These are phyloP conservation scores for Coniochaeta ligniaria DNA, from an alignment of 2,329 filamentous ascomycete genomes.

Conservation along the genomic window DNA sequence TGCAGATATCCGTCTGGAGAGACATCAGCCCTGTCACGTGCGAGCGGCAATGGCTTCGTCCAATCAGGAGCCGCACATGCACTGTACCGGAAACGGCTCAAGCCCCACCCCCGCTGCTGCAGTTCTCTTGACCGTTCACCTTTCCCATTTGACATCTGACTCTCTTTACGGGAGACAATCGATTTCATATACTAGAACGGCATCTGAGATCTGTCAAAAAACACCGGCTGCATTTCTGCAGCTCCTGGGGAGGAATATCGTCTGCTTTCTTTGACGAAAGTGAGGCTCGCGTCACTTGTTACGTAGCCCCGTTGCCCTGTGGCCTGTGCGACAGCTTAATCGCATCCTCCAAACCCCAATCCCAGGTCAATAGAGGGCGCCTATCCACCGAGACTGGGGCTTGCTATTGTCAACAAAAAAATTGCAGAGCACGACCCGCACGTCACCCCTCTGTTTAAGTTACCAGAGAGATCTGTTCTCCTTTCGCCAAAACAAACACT, in stretches of 20 bases:
- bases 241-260: not conserved
- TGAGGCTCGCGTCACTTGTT: not conserved
- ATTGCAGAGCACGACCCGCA: constrained; percentile 15
- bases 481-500: not conserved
- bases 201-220: not conserved
- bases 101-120: not conserved
- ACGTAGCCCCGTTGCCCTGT: not conserved
- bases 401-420: constrained; percentile 18
- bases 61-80: not conserved
- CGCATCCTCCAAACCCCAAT: not conserved
- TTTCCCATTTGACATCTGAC: not conserved
- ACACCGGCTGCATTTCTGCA: not conserved
- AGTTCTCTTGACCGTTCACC: not conserved
- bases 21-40: not conserved
- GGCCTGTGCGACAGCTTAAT: not conserved
- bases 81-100: not conserved
- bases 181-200: not conserved
- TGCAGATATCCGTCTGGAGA: not conserved
- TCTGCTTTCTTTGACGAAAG: too few relatives aligned
- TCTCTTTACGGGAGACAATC: not conserved
- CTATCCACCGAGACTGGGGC: constrained; percentile 12
- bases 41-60: not conserved
- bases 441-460: constrained; percentile 5
- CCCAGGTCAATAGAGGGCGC: not conserved
- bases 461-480: constrained; percentile 1